Evolutionary conservation across 495 filamentous ascomycete species (phyloP), one percentile per base, ranked within the genome.

Genomic region (Jackrogersella minutella): DNA sequence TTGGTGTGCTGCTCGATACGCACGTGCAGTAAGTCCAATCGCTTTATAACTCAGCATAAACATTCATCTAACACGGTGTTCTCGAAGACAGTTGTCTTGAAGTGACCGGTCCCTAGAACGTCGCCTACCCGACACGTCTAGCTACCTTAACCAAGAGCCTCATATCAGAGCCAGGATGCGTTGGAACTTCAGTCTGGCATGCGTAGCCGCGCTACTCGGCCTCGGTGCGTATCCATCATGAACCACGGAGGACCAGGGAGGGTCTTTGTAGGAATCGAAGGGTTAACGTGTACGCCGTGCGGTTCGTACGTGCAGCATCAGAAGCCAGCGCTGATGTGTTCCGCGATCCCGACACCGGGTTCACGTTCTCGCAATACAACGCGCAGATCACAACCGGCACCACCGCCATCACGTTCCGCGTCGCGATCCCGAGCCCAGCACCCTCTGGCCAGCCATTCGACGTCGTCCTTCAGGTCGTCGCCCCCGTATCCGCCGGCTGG

Each of bases 331-430:
- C 73, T 54, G 74, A 73, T 19, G 53, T 78, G 8, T 77, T 76
- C 69, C 68, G 63, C 2, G 82, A 85, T 44, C 56, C 77, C 10
- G 80, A 83, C 53, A 85, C 82, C 0, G 82, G 82, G 36, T 80
- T 85, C 50, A 76, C 77, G 2, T 85, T 83, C 70, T 76, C 79
- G 13, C 70, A 81, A 60, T 75, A 73, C 54, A 73, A 66, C 17
- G 73, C 64, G 14, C 61, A 71, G 49, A 83, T 82, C 71, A 76
- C 76, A 53, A 62, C 77, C 0, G 72, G 74, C 34, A 60, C 64
- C 10, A 66, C 59, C 26, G 59, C 51, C 58, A 74, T 81, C 64
- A 75, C 71, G 10, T 76, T 76, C 71, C 79, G 79, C 28, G 50
- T 81, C 11, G 80, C 79, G 0, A 71, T 80, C 21, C 78, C 80